Percentiles rank a stretch among this genome's conserved stretches.
Evolutionary conservation across 2,329 filamentous ascomycete species (phyloP).

Genomic region (Neurospora sp.): DNA sequence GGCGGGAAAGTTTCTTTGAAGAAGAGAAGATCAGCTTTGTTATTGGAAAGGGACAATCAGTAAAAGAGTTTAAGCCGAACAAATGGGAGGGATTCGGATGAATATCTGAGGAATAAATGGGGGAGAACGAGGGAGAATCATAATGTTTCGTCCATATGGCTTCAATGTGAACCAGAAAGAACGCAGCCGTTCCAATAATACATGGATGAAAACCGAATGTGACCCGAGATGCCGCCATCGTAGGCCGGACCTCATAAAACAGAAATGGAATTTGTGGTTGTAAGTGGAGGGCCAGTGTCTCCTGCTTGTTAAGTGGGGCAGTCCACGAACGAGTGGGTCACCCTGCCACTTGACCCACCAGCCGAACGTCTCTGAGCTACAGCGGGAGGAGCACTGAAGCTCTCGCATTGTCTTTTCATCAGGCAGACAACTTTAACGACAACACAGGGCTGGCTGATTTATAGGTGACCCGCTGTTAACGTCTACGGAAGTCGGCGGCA

Average conservation of each 20-base stretch:
- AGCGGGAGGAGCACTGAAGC: background rate
- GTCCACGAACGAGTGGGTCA: background rate
- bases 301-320: background rate
- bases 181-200: too few relatives aligned
- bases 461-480: background rate
- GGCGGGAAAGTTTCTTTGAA: too few relatives aligned
- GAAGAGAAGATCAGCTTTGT: too few relatives aligned
- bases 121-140: too few relatives aligned
- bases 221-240: too few relatives aligned
- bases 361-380: background rate
- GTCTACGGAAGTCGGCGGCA: background rate
- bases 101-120: too few relatives aligned
- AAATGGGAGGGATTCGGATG: too few relatives aligned
- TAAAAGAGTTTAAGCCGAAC: too few relatives aligned
- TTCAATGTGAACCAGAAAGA: too few relatives aligned
- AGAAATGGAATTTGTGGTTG: background rate
- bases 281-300: background rate
- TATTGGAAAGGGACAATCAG: too few relatives aligned
- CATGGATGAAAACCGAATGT: background rate
- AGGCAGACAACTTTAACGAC: too few relatives aligned
- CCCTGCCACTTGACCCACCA: background rate
- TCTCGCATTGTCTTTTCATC: background rate
- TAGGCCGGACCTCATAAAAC: background rate
- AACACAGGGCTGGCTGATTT: background rate
- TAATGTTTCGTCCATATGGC: too few relatives aligned